These are phyloP conservation scores for Auricularia cornea DNA, from an alignment of 768 basidiomycete genomes.

Conservation along the genomic window DNA sequence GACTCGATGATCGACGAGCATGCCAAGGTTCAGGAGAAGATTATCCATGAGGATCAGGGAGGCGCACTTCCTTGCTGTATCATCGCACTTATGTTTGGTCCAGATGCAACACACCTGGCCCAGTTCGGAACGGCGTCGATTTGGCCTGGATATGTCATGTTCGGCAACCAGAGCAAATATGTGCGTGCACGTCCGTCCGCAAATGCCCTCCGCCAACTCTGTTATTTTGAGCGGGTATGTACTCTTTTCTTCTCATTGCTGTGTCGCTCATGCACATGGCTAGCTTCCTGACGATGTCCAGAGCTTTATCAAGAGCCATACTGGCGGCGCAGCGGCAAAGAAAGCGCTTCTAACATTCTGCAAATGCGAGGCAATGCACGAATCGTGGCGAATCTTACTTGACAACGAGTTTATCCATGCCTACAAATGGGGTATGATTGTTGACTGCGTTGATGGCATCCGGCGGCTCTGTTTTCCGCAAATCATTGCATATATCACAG, in stretches of 20 bases:
- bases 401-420: not conserved
- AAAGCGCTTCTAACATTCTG: not conserved
- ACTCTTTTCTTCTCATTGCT: too few relatives aligned
- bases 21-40: slow-evolving; percentile 13
- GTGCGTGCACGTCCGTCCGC: not conserved
- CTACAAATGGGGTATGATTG: not conserved
- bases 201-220: not conserved
- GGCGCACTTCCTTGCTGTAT: not conserved
- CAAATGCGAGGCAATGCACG: not conserved
- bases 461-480: slow-evolving; percentile 13
- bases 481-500: slow-evolving; percentile 26
- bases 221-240: too few relatives aligned
- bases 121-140: not conserved
- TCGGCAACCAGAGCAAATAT: not conserved
- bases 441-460: not conserved
- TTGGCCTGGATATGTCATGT: not conserved
- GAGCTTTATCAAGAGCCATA: slow-evolving; percentile 9
- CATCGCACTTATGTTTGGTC: not conserved
- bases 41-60: not conserved
- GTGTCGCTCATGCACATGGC: too few relatives aligned
- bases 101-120: not conserved
- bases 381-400: not conserved
- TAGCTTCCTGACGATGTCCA: slow-evolving; percentile 14
- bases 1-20: slow-evolving; percentile 15
- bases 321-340: not conserved